Conservation (phyloP, 2,329 filamentous ascomycete species). For the Xylariomycetidae sp. region DNA sequence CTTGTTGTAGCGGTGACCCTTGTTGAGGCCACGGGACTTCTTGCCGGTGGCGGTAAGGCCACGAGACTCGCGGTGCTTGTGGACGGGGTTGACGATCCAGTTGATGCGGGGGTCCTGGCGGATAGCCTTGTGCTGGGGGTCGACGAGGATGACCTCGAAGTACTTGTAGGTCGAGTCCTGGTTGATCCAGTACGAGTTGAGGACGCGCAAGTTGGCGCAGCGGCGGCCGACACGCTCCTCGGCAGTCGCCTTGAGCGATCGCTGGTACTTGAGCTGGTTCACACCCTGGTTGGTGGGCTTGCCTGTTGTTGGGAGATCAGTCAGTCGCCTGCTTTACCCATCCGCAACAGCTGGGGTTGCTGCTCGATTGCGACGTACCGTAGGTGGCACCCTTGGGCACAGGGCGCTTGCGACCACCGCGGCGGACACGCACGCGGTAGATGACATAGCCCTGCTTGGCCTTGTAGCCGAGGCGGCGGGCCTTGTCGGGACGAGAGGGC, state of each 20-base stretch:
- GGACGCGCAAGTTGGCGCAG: constrained; percentile 97
- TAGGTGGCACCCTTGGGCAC: constrained; percentile 97
- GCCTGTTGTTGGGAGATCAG: constrained; percentile 49
- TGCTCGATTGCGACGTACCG: constrained; percentile 53
- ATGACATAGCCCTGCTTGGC: constrained; percentile 99
- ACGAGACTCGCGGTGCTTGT: constrained; percentile 99
- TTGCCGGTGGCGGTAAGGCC: constrained; percentile 98
- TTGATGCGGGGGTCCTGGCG: constrained; percentile 98
- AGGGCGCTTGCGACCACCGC: constrained; percentile 97
- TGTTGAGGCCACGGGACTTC: constrained; percentile 99
- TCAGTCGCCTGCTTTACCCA: constrained; percentile 7
- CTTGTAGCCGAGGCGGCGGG: constrained; percentile 99
- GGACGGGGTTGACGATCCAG: constrained; percentile 99
- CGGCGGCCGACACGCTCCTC: constrained; percentile 99
- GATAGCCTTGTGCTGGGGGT: constrained; percentile 99
- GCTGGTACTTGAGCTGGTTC: constrained; percentile 99
- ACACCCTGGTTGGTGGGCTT: constrained; percentile 99
- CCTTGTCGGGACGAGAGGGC: constrained; percentile 98
- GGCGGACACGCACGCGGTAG: constrained; percentile 97
- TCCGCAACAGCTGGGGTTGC: background rate
- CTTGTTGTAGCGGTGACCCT: constrained; percentile 99
- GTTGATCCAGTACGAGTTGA: constrained; percentile 99
- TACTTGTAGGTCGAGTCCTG: constrained; percentile 99
- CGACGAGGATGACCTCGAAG: constrained; percentile 99
- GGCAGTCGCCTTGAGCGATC: constrained; percentile 92